These are phyloP conservation scores for Canariomyces notabilis DNA, from an alignment of 2,329 filamentous ascomycete species.

Conservation along the genomic window DNA sequence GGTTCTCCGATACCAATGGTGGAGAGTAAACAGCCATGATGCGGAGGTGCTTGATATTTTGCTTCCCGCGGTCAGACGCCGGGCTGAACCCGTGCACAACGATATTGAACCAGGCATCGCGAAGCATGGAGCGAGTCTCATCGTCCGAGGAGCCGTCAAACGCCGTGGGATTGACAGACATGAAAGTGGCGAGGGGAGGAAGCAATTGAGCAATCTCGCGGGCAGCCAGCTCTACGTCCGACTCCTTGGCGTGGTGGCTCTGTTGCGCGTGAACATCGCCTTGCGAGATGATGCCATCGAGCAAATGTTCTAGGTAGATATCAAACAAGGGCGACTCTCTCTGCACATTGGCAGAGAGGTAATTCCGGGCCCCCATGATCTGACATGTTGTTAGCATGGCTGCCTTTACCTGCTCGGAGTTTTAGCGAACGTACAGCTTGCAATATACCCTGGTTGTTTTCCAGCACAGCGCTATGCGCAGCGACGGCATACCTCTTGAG, in stretches of 20 bases:
- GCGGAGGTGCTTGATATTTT: constrained; percentile 70
- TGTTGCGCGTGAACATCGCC: constrained; percentile 68
- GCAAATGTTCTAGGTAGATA: constrained; percentile 75
- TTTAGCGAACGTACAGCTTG: constrained; percentile 56
- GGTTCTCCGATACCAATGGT: constrained; percentile 80
- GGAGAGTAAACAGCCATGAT: constrained; percentile 83
- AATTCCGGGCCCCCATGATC: constrained; percentile 72
- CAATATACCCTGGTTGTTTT: constrained; percentile 62
- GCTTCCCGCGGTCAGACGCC: constrained; percentile 66
- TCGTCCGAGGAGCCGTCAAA: constrained; percentile 52
- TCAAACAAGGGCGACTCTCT: constrained; percentile 71
- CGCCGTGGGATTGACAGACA: constrained; percentile 60
- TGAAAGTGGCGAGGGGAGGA: constrained; percentile 79
- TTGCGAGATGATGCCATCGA: constrained; percentile 84
- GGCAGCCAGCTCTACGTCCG: constrained; percentile 76
- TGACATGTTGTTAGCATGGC: constrained; percentile 14
- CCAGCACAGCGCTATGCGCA: constrained; percentile 65
- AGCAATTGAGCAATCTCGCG: constrained; percentile 84
- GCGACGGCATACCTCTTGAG: constrained; percentile 78
- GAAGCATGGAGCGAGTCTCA: constrained; percentile 66
- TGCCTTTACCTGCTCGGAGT: not conserved
- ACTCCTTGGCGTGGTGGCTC: constrained; percentile 64
- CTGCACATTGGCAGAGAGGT: constrained; percentile 66
- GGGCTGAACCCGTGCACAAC: constrained; percentile 86
- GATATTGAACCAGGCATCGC: constrained; percentile 98